phyloP scores from a whole-genome alignment of 75 land plant genomes.

The Cryptomeria japonica region DNA sequence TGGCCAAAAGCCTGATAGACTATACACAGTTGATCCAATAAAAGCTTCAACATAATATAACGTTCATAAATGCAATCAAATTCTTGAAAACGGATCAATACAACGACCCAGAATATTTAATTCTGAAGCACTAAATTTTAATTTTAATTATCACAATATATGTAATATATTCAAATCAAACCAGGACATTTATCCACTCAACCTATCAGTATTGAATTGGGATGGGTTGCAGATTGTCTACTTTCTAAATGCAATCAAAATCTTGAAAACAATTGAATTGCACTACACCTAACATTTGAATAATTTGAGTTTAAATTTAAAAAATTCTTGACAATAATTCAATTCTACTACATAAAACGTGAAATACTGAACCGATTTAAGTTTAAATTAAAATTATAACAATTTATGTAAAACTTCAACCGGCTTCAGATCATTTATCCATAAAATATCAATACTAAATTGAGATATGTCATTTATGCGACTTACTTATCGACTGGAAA shows the following conservation, averaged over 20 bases:
- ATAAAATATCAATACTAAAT: no score
- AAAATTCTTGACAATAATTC: neutral
- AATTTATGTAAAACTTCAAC: neutral
- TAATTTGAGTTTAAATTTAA: neutral
- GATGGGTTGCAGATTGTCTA: no score
- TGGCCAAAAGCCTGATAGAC: no score
- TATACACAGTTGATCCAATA: no score
- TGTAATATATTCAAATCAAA: no score
- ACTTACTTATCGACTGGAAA: neutral
- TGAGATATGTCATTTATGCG: no score
- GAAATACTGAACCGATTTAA: neutral
- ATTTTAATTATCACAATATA: no score
- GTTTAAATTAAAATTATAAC: neutral
- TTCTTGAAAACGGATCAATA: neutral
- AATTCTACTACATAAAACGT: neutral
- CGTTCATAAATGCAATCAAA: neutral
- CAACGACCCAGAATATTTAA: neutral
- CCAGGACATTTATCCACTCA: no score
- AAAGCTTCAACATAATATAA: neutral
- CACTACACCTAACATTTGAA: neutral
- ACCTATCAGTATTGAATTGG: no score
- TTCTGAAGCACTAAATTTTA: neutral
- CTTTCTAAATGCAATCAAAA: neutral
- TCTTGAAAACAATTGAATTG: neutral
- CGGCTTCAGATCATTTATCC: neutral